Evolutionary conservation across 2,329 filamentous ascomycete genomes (phyloP), one percentile per base, ranked within the genome.

Genomic region (Fusarium graminum): DNA sequence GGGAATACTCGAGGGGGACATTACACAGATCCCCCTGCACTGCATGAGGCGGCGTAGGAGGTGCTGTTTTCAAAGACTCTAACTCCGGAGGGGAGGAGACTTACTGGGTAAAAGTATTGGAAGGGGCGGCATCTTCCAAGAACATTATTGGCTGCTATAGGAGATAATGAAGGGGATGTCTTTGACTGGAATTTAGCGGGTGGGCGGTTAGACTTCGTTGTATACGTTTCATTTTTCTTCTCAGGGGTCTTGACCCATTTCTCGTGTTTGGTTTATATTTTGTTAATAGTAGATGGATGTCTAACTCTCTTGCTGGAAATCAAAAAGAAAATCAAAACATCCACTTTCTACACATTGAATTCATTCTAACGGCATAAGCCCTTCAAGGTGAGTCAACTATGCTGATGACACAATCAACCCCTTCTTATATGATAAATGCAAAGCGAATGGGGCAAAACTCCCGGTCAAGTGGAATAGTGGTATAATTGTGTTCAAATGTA

Each of bases 31-130:
- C 58, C 65, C 59, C 59, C 66, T 54, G 49, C 56, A 63, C 49
- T 74, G 73, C 73, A 75, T 75, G 66, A 67, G 49, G 71, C 60
- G 73, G 73, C 72, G 72, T 56, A 75, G 65, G 63, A 42, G 59
- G 65, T 67, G 65, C 47, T 63, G 60, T 51, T 71, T 65, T 63
- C 19, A 66, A 59, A 53, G 63, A 59, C 59, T 67, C 63, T 47
- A 60, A 67, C 55, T 59, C 46, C 60, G 58, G 64, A 66, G 61
- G 62, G 59, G 43, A 70, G 42, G 64, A 72, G 68, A 58, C 64
- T 67, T 58, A 71, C 53, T 62, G 60, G 66, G 57, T 65, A 65
- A 59, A 65, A 59, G 51, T 45, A 51, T 56, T 46, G 57, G 30
- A 45, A 59, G 50, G 34, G 50, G 58, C 53, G 43, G 41, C 49